A percentile compares a stretch with the other conserved stretches of the same genome.
Evolutionary conservation across 495 filamentous ascomycete species (phyloP).

Genomic region (Tuber magnatum): DNA sequence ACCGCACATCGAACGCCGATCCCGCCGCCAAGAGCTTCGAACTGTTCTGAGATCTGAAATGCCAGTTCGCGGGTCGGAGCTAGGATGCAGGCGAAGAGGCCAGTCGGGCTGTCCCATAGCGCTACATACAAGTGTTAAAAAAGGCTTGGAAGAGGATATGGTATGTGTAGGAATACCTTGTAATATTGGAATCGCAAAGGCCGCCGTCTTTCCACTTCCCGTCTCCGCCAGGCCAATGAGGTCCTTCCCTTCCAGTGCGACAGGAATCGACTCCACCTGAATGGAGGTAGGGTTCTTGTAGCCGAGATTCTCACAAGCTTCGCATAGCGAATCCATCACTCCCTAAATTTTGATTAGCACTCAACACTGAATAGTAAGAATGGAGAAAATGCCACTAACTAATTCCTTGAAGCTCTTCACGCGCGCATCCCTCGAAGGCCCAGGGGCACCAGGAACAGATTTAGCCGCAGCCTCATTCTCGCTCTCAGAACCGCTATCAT

Average conservation of each 20-base stretch:
- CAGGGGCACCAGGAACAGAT: constrained; percentile 4
- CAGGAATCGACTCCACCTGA: constrained; percentile 67
- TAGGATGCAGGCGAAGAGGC: constrained; percentile 71
- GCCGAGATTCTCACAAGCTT: constrained; percentile 71
- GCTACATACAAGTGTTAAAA: constrained; percentile 40
- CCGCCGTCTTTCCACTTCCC: constrained; percentile 86
- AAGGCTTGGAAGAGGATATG: constrained; percentile 8
- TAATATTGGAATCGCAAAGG: constrained; percentile 83
- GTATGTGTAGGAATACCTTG: constrained; percentile 47
- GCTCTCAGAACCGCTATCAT: neutral
- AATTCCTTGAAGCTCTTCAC: constrained; percentile 73
- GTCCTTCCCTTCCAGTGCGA: constrained; percentile 73
- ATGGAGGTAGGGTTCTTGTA: constrained; percentile 81
- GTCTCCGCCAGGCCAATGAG: constrained; percentile 92
- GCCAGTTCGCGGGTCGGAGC: constrained; percentile 91
- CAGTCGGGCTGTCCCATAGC: constrained; percentile 72
- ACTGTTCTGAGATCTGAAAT: constrained; percentile 75
- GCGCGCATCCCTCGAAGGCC: constrained; percentile 17
- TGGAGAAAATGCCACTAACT: constrained; percentile 36
- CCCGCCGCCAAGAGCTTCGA: constrained; percentile 73
- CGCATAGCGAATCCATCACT: constrained; percentile 76
- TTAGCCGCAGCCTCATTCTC: neutral
- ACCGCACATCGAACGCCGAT: constrained; percentile 73
- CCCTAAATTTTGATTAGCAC: constrained; percentile 46
- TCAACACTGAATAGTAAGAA: neutral